Evolutionary conservation across 805 yeast genomes (phyloP).

Genomic region (Yamadazyma paraphyllophila): DNA sequence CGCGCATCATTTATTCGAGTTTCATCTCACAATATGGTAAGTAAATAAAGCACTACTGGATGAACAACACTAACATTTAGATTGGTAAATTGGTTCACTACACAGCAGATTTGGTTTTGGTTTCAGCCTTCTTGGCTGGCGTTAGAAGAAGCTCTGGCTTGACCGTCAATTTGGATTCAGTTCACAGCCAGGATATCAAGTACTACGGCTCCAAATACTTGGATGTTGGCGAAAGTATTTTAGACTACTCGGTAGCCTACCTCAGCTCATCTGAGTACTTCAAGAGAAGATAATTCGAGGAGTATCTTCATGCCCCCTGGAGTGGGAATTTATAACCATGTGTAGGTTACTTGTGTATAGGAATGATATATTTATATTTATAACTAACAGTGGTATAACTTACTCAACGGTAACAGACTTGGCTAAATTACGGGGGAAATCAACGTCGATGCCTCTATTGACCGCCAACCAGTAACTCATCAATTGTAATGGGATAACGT

Average conservation of each 20-base stretch:
- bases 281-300: conserved; percentile 44
- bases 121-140: conserved; percentile 71
- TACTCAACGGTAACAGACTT: conserved; percentile 97
- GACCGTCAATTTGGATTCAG: conserved; percentile 49
- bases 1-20: neutral
- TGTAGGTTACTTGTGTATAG: no score
- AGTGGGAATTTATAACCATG: no score
- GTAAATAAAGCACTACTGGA: neutral
- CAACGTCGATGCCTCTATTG: conserved; percentile 92
- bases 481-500: conserved; percentile 91
- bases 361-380: no score
- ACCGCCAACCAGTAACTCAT: conserved; percentile 97
- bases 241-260: conserved; percentile 68
- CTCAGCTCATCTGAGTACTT: conserved; percentile 75
- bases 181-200: conserved; percentile 45
- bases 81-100: conserved; percentile 57
- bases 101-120: conserved; percentile 56
- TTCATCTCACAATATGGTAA: neutral
- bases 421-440: conserved; percentile 98
- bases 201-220: conserved; percentile 64
- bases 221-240: conserved; percentile 79
- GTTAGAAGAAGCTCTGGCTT: conserved; percentile 71
- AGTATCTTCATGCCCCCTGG: neutral
- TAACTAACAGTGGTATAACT: conserved; percentile 6
- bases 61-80: conserved; percentile 13